These are phyloP conservation scores for Neospermospora avenae DNA, from an alignment of 2,329 filamentous ascomycete species.

Conservation along the genomic window DNA sequence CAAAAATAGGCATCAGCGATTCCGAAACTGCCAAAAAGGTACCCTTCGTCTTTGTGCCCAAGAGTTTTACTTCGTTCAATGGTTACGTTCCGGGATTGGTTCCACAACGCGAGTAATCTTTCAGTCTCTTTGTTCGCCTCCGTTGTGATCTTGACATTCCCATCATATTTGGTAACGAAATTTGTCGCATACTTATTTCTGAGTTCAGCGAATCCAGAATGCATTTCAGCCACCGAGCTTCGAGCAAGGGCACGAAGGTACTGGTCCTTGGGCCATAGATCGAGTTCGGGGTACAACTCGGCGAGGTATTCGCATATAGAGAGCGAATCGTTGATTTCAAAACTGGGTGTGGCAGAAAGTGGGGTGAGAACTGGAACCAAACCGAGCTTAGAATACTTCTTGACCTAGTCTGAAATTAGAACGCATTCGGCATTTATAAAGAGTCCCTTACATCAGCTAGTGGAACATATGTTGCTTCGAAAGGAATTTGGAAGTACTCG, in stretches of 20 bases:
- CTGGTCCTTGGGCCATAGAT: constrained; percentile 41
- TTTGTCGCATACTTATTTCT: constrained; percentile 17
- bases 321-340: constrained; percentile 46
- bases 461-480: not conserved
- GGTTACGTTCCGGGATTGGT: constrained; percentile 19
- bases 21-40: constrained; percentile 32
- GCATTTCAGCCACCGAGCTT: constrained; percentile 20
- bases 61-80: constrained; percentile 15
- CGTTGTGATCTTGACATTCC: constrained; percentile 24
- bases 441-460: not conserved
- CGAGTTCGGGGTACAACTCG: constrained; percentile 38
- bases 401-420: not conserved
- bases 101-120: constrained; percentile 30
- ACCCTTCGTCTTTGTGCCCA: constrained; percentile 30
- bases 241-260: constrained; percentile 15
- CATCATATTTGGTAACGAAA: constrained; percentile 30
- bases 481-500: constrained; percentile 18
- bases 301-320: constrained; percentile 48
- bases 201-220: constrained; percentile 17
- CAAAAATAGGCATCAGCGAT: constrained; percentile 36
- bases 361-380: constrained; percentile 44
- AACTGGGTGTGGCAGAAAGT: constrained; percentile 9
- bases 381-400: constrained; percentile 38
- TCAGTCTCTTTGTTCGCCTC: constrained; percentile 24
- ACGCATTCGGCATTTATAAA: not conserved